phyloP scores from a whole-genome alignment of 257 asterid species.

The Solanum habrochaites region DNA sequence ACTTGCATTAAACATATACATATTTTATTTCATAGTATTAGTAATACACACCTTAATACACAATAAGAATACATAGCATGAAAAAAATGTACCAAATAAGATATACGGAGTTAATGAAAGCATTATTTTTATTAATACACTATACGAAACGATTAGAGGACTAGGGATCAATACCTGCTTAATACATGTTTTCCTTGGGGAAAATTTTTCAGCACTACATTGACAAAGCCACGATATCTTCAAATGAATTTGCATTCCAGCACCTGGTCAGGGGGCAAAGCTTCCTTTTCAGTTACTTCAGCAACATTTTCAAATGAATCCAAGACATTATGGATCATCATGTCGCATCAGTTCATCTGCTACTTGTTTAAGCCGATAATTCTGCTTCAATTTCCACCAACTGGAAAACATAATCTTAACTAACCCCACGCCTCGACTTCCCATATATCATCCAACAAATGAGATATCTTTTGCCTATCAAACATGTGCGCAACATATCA shows the following conservation, averaged over 20 bases:
- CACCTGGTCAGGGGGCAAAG: background rate
- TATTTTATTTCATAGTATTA: too few species aligned
- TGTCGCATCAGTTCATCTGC: background rate
- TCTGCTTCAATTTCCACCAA: background rate
- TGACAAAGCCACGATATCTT: background rate
- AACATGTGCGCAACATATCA: background rate
- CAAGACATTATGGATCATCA: background rate
- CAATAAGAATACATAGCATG: background rate
- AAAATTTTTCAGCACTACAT: background rate
- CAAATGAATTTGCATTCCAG: background rate
- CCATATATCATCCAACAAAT: background rate
- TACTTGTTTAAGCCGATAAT: background rate
- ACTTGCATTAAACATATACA: too few species aligned
- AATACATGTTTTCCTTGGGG: background rate
- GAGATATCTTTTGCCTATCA: background rate
- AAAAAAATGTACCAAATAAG: too few species aligned
- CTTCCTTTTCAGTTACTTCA: background rate
- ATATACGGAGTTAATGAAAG: background rate
- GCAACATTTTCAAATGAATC: background rate
- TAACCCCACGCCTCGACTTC: background rate
- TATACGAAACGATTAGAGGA: background rate
- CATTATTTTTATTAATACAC: background rate
- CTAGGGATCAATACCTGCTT: background rate
- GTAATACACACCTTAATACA: background rate
- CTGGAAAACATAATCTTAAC: background rate